Evolutionary conservation across 805 yeast species (phyloP), one percentile per base, ranked within the genome.

Genomic region (Jamesozyma gamospora): DNA sequence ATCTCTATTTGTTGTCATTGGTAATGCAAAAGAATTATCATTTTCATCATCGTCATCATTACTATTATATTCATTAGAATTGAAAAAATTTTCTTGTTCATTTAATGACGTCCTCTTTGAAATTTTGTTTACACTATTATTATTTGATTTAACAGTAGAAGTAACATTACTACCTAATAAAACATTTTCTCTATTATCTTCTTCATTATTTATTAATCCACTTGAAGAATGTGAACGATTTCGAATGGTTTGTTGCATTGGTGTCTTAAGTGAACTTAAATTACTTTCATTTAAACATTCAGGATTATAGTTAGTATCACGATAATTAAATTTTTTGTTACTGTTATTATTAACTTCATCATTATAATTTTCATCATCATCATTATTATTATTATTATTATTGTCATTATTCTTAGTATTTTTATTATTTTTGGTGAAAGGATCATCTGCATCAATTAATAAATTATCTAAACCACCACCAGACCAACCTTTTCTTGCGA

Each of bases 391-490:
- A 15, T 40, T 40, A 13, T 42, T 45, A 12, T 43, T 46, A 6
- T 39, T 43, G 4, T 47, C 51, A 11, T 46, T 17, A 14, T 28
- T 26, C 11, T 15, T 24, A 42, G 17, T 26, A 28, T 18, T 15
- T 17, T 34, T 9, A 19, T 25, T 21, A 34, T 39, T 24, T 15
- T 60, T 65, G 19, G 56, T 69, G 50, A 77, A 77, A 1, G 82
- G 82, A 55, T 82, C 92, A 1, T 82, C 80, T 29, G 83, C 76
- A 27, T 71, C 65, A 1, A 75, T 65, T 18, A 82, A 63, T 39
- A 82, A 62, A 19, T 72, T 78, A 52, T 85, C 95, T 27, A 86
- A 62, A 0, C 95, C 95, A 21, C 90, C 92, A 12, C 94, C 95
- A 4, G 81, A 71, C 84, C 87, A 79, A 4, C 94, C 92, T 53